Conservation (phyloP, 495 filamentous ascomycete genomes). For the Neurospora sp. region DNA sequence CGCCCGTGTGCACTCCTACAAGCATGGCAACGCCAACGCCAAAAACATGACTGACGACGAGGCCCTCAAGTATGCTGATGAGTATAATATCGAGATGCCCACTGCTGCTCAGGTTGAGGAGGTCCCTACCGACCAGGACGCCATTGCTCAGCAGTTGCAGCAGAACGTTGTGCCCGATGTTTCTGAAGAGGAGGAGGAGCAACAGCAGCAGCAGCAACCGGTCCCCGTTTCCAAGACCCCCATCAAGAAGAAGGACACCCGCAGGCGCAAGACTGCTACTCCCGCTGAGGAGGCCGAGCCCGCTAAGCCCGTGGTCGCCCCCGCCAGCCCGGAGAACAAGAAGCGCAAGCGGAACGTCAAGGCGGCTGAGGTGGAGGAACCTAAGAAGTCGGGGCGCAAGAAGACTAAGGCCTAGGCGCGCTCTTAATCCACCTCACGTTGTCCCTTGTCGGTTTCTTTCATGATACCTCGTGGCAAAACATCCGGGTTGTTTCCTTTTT, state of each 20-base stretch:
- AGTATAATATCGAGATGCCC: conserved; percentile 35
- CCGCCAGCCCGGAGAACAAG: conserved; percentile 42
- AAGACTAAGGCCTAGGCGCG: conserved; percentile 32
- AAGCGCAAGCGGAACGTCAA: conserved; percentile 55
- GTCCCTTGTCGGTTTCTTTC: conserved; percentile 8
- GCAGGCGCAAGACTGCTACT: conserved; percentile 42
- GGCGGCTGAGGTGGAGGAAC: conserved; percentile 34
- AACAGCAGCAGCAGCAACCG: conserved; percentile 2
- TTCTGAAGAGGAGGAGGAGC: conserved; percentile 25
- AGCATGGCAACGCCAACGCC: conserved; percentile 52
- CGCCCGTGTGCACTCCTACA: conserved; percentile 62
- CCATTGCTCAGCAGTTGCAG: conserved; percentile 46
- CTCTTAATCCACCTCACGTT: conserved; percentile 3
- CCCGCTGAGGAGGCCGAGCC: conserved; percentile 40
- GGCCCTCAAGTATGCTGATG: conserved; percentile 46
- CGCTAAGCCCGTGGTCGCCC: conserved; percentile 42
- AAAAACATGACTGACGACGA: conserved; percentile 52
- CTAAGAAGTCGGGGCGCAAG: conserved; percentile 44
- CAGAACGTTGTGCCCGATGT: conserved; percentile 31
- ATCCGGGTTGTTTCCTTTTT: conserved; percentile 5
- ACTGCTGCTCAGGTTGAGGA: conserved; percentile 36
- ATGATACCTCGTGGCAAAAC: conserved; percentile 22
- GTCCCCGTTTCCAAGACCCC: conserved; percentile 32
- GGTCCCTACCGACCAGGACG: conserved; percentile 46
- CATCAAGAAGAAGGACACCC: conserved; percentile 35